Evolutionary conservation across 306 rosid species (phyloP), one percentile per base, ranked within the genome.

Genomic region (Quercus suber): DNA sequence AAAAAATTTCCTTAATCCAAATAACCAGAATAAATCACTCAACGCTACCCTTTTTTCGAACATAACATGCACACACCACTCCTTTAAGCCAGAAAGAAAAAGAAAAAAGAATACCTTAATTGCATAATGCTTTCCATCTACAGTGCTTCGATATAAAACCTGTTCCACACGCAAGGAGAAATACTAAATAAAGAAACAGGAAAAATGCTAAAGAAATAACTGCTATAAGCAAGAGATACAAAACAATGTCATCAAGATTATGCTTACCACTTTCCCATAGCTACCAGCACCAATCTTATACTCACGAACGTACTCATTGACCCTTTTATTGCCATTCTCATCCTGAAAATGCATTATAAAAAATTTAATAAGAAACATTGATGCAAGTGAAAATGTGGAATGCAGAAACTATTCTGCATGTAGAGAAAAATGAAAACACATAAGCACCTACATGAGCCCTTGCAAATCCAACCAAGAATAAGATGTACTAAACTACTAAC

Each of bases 241-340:
- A 49, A 56, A 41, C 43, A 80, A 55, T 65, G 55, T 27, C 43
- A 80, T 71, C 58, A 69, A 71, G 56, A 75, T 13, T 73, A 78
- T 33, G 71, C 90, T 87, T 82, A 96, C 99, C 97, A 96, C 99
- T 96, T 96, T 96, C 82, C 99, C 99, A 5, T 96, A 96, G 89
- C 99, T 96, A 73, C 99, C 98, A 25, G 98, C 78, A 65, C 99
- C 99, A 88, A 96, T 96, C 90, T 87, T 93, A 78, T 11, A 88
- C 82, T 91, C 99, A 37, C 97, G 99, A 78, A 96, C 88, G 76
- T 93, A 96, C 80, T 96, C 97, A 87, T 96, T 96, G 76, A 96
- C 83, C 89, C 87, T 90, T 87, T 96, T 96, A 81, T 88, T 93
- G 49, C 99, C 99, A 37, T 91, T 70, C 51, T 93, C 97, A 89